phyloP scores from a whole-genome alignment of 1,139 yeast genomes.

The Yamadazyma trypodendri region DNA sequence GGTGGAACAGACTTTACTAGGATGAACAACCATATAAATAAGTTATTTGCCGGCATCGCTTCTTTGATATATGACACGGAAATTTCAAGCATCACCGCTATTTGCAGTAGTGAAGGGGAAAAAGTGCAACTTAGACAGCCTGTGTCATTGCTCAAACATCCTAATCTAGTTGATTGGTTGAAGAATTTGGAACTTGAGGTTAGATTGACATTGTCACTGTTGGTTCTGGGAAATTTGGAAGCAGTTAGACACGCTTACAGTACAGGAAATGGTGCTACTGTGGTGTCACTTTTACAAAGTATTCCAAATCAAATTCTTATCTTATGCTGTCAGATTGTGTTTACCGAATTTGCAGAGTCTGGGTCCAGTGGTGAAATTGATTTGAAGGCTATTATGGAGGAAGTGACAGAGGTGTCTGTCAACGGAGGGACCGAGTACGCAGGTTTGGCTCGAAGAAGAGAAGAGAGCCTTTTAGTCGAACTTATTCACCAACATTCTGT shows the following conservation, averaged over 20 bases:
- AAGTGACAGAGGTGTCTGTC: not conserved
- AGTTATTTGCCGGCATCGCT: constrained; percentile 70
- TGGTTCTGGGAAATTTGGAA: constrained; percentile 13
- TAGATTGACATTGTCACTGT: constrained; percentile 44
- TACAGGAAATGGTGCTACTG: constrained; percentile 5
- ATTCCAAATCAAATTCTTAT: constrained; percentile 61
- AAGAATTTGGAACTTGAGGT: constrained; percentile 55
- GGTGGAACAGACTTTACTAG: constrained; percentile 49
- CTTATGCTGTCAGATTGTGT: constrained; percentile 57
- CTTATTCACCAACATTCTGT: constrained; percentile 60
- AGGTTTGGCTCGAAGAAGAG: constrained; percentile 41
- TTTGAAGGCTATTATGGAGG: not conserved
- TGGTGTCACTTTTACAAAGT: constrained; percentile 12
- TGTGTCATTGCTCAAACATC: constrained; percentile 42
- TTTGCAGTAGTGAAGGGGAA: constrained; percentile 69
- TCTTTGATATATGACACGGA: constrained; percentile 41
- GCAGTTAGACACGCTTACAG: constrained; percentile 14
- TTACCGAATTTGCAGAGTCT: constrained; percentile 48
- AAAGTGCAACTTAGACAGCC: constrained; percentile 41
- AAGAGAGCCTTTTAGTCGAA: constrained; percentile 66
- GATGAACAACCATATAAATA: constrained; percentile 61
- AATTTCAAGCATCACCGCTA: constrained; percentile 39
- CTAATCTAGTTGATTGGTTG: constrained; percentile 65
- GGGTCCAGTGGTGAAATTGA: constrained; percentile 15
- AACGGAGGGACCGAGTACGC: constrained; percentile 2